Evolutionary conservation across 2,329 filamentous ascomycete species (phyloP).

Genomic region (Venturia effusa): DNA sequence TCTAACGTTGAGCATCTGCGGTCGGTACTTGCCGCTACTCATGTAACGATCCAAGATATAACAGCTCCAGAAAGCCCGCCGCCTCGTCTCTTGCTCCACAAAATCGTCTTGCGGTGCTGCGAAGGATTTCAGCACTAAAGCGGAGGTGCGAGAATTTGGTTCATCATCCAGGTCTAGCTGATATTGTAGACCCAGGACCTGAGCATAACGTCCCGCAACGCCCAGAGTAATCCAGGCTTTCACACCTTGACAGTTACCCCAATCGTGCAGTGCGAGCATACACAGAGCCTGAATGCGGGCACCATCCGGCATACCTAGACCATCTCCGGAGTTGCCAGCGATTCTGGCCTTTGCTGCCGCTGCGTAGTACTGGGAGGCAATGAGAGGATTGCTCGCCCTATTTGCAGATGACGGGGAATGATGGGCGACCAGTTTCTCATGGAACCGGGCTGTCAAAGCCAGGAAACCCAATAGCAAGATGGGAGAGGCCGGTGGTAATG

Average conservation of each 20-base stretch:
- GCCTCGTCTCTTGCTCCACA: conserved; percentile 51
- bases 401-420: conserved; percentile 40
- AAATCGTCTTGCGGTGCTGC: conserved; percentile 29
- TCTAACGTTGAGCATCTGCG: conserved; percentile 47
- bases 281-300: conserved; percentile 57
- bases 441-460: conserved; percentile 58
- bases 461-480: conserved; percentile 55
- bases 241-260: conserved; percentile 52
- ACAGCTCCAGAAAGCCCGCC: conserved; percentile 66
- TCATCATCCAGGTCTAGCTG: conserved; percentile 35
- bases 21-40: conserved; percentile 51
- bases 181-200: conserved; percentile 50
- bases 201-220: conserved; percentile 48
- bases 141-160: conserved; percentile 8
- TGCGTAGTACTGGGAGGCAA: conserved; percentile 55
- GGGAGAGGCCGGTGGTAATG: conserved; percentile 39
- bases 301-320: conserved; percentile 42
- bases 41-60: conserved; percentile 62
- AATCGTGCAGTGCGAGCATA: conserved; percentile 63
- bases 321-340: conserved; percentile 36
- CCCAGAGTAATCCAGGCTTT: conserved; percentile 58
- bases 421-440: conserved; percentile 45
- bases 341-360: conserved; percentile 43
- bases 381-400: conserved; percentile 39
- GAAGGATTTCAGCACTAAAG: conserved; percentile 14